Percentiles rank a stretch among this genome's conserved stretches.
Evolutionary conservation across 2,329 filamentous ascomycete species (phyloP).

Genomic region (Paecilomyces fulvus): DNA sequence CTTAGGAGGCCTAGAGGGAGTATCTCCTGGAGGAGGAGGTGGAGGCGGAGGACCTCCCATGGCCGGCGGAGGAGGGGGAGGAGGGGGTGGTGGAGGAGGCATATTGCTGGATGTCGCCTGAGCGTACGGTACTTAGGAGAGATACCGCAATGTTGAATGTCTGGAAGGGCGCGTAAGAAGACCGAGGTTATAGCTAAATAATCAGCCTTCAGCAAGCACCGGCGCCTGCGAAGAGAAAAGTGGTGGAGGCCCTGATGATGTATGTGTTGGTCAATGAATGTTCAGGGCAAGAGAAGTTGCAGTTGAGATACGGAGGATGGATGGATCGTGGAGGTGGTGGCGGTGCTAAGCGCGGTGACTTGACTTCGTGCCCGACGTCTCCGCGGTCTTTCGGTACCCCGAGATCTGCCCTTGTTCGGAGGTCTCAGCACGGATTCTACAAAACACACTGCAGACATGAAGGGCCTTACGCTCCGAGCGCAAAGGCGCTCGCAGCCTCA

Average conservation of each 20-base stretch:
- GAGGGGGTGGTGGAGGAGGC: conserved; percentile 55
- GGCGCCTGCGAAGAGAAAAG: neutral
- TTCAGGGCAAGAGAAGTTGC: neutral
- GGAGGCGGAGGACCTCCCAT: conserved; percentile 52
- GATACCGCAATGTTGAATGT: neutral
- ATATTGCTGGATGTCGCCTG: conserved; percentile 17
- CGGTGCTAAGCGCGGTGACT: conserved; percentile 8
- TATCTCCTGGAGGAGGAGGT: conserved; percentile 51
- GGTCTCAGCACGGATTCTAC: neutral
- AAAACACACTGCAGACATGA: conserved; percentile 19
- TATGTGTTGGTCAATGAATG: neutral
- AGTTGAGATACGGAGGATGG: neutral
- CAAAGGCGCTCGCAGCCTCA: conserved; percentile 16
- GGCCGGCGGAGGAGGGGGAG: conserved; percentile 59
- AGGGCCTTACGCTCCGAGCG: conserved; percentile 23
- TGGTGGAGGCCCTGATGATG: neutral
- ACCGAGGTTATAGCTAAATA: neutral
- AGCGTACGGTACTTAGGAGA: neutral
- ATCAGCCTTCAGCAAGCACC: neutral
- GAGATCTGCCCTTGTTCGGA: conserved; percentile 8
- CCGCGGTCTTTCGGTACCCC: conserved; percentile 18
- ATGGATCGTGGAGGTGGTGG: conserved; percentile 13
- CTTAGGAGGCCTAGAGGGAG: conserved; percentile 52
- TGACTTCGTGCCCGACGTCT: conserved; percentile 16
- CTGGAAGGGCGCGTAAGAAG: neutral